Evolutionary conservation across 73 alveolate genomes (phyloP), one percentile per base, ranked within the genome.

Genomic region (Paramecium primaurelia): DNA sequence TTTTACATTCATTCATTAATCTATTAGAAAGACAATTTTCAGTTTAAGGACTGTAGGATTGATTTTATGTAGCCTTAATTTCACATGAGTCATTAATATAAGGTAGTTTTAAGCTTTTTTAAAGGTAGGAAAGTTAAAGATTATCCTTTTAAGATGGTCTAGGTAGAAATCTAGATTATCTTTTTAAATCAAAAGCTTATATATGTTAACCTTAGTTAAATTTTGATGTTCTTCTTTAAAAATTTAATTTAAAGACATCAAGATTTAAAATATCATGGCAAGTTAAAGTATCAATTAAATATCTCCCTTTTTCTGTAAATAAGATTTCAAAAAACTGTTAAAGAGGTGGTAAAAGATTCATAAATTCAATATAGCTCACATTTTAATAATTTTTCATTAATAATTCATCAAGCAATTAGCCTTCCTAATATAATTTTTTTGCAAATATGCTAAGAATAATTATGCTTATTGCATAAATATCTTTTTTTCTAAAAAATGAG

Each of bases 191-290:
- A 32, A 64, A 64, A 64, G 42, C 28, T 64, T 34, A 11, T 28
- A 28, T 2, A 4, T 28, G 84, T 12, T 30, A 28, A 32, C 0
- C 9, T 28, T 32, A 32, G 10, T 16, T 28, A 2, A 18, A 6
- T 64, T 64, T 64, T 32, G 84, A 64, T 64, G 84, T 6, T 64
- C 84, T 20, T 64, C 84, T 64, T 64, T 64, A 64, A 64, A 28
- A 64, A 64, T 28, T 12, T 10, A 64, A 34, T 20, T 34, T 28
- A 32, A 64, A 64, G 5, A 64, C 84, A 6, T 64, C 84, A 30
- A 64, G 4, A 11, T 32, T 64, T 32, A 64, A n/a, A 32, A 64
- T 64, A 14, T 64, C 84, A 2, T 64, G 6, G 9, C 84, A 64
- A 9, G 54, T 64, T 64, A 64, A 64, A 28, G 20, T 10, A 64